Evolutionary conservation across 805 yeast genomes (phyloP), one percentile per base, ranked within the genome.

Genomic region (Scheffersomyces stipitis): DNA sequence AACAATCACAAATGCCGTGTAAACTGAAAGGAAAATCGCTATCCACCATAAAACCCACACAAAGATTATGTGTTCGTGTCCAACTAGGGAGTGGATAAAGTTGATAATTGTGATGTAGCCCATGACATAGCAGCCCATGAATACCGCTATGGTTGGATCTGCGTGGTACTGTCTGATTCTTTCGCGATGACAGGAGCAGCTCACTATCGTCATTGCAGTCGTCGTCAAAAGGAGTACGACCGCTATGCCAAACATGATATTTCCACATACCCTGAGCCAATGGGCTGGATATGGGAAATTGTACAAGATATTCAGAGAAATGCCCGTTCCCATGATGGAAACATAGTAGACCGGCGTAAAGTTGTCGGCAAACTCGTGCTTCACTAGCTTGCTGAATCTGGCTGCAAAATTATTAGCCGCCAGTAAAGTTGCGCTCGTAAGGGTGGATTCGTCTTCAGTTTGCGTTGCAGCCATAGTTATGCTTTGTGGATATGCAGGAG

Each of bases 241-340:
- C 7, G 86, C 76, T 9, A 81, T 51, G 7, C 74, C 82, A 67
- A 81, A 88, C 70, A 80, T 73, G 4, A 86, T 69, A 18, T 76
- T 64, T 3, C 88, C 83, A 36, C 81, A 65, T 2, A 72, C 54
- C 30, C 62, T 49, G 24, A 83, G 62, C 88, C 89, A 82, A 8
- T 62, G 56, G 0, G 80, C 73, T 2, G 69, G 72, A 51, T 77
- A 84, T 0, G 96, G 88, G 55, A 83, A 88, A 23, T 66, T 56
- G 56, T 78, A 74, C 26, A 89, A 65, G 3, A 86, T 63, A 26
- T 75, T 56, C 3, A 86, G 66, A 1, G 86, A 65, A 27, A 88
- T 85, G 1, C 96, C 96, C 3, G 83, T 75, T 2, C 95, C 96
- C 96, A 89, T 89, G n/a, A 81, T 75, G 33, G 79, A 69, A 17